Conservation (phyloP, 495 filamentous ascomycete genomes). For the Tuber borchii region DNA sequence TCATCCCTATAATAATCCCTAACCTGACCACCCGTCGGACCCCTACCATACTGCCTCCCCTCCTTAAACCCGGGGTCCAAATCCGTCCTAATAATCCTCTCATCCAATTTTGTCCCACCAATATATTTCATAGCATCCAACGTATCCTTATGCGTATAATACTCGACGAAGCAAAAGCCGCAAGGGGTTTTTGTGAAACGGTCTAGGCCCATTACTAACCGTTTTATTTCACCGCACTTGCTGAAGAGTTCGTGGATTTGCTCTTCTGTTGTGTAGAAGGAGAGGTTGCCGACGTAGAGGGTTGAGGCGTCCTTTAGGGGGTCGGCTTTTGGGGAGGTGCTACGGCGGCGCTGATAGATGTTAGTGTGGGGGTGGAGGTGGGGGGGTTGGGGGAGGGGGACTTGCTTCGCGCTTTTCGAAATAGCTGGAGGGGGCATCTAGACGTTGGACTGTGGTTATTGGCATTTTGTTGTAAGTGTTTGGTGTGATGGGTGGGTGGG, state of each 20-base stretch:
- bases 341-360: conserved; percentile 15
- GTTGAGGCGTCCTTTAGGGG: conserved; percentile 82
- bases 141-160: conserved; percentile 94
- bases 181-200: conserved; percentile 95
- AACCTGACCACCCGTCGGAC: conserved; percentile 94
- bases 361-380: background rate
- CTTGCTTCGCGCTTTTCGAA: conserved; percentile 44
- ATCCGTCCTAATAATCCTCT: conserved; percentile 94
- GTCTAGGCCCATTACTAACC: conserved; percentile 96
- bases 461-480: background rate
- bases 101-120: conserved; percentile 96
- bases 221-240: conserved; percentile 96
- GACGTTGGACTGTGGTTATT: conserved; percentile 59
- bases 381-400: background rate
- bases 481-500: background rate
- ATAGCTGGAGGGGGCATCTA: conserved; percentile 70
- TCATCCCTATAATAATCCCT: conserved; percentile 96
- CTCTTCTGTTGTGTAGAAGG: conserved; percentile 99
- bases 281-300: conserved; percentile 96
- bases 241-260: conserved; percentile 96
- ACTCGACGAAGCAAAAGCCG: conserved; percentile 98
- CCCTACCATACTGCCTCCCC: conserved; percentile 81
- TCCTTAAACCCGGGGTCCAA: conserved; percentile 92
- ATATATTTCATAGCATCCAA: conserved; percentile 97
- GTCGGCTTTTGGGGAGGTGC: conserved; percentile 49